A percentile compares a stretch with the other conserved stretches of the same genome.
Conservation (phyloP, 306 rosid species). For the Citrullus mucosospermus region DNA sequence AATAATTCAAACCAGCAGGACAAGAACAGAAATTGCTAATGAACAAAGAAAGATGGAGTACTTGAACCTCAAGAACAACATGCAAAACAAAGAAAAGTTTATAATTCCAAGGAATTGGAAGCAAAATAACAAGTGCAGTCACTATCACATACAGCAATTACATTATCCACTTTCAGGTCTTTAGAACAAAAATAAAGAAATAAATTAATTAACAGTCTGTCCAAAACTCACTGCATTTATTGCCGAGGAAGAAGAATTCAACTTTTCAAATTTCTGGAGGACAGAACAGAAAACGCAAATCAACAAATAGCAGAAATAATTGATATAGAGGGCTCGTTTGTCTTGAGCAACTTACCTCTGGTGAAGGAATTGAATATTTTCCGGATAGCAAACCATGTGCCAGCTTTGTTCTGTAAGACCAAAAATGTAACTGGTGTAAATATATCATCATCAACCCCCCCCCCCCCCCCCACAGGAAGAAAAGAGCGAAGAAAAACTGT, state of each 20-base stretch:
- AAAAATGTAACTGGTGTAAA: neutral
- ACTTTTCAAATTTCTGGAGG: conserved; percentile 44
- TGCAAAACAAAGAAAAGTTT: neutral
- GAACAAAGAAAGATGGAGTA: neutral
- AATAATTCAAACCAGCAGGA: conserved; percentile 4
- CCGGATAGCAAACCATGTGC: conserved; percentile 18
- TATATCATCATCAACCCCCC: neutral
- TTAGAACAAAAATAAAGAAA: neutral
- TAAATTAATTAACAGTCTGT: neutral
- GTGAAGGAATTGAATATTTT: conserved; percentile 11
- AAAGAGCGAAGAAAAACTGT: neutral
- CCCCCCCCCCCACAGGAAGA: neutral
- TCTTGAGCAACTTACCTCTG: neutral
- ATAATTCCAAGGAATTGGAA: neutral
- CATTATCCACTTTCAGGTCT: neutral
- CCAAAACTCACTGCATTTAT: conserved; percentile 40
- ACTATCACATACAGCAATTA: neutral
- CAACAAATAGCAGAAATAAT: neutral
- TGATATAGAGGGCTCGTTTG: neutral
- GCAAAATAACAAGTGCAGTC: neutral
- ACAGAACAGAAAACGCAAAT: conserved; percentile 9
- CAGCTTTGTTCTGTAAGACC: conserved; percentile 10
- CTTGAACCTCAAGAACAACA: neutral
- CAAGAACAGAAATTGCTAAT: neutral
- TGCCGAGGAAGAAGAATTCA: conserved; percentile 31